Evolutionary conservation across 2,329 filamentous ascomycete genomes (phyloP).

Genomic region (Penicillium olsonii): DNA sequence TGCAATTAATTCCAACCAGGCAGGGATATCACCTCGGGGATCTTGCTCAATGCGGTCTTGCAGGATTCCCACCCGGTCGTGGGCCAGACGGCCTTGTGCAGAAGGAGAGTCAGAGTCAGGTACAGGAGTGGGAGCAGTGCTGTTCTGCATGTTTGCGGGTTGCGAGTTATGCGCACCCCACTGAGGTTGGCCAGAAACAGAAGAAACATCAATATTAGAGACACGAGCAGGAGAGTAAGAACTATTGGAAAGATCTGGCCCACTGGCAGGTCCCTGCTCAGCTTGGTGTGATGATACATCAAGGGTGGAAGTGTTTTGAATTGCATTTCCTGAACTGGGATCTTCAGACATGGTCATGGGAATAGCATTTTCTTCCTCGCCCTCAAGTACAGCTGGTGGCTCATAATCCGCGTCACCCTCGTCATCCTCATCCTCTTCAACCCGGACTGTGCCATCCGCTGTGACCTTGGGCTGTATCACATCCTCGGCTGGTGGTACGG

Average conservation of each 20-base stretch:
- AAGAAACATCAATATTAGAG: conserved; percentile 44
- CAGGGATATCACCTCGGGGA: conserved; percentile 86
- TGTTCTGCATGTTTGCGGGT: conserved; percentile 36
- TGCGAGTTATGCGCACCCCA: conserved; percentile 38
- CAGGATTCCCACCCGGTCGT: conserved; percentile 75
- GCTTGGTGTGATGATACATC: conserved; percentile 64
- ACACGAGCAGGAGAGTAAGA: conserved; percentile 52
- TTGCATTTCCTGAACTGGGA: conserved; percentile 58
- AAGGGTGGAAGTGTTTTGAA: conserved; percentile 54
- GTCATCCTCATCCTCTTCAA: conserved; percentile 63
- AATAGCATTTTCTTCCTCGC: conserved; percentile 52
- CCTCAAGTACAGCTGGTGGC: conserved; percentile 53
- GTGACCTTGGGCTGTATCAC: conserved; percentile 47
- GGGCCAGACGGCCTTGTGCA: conserved; percentile 59
- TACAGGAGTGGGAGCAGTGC: conserved; percentile 39
- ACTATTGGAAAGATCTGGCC: conserved; percentile 53
- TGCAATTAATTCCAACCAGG: conserved; percentile 84
- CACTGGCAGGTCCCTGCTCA: conserved; percentile 51
- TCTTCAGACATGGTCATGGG: conserved; percentile 54
- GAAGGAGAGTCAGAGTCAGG: conserved; percentile 51
- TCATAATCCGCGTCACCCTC: conserved; percentile 54
- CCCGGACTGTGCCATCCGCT: conserved; percentile 63
- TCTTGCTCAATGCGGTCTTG: conserved; percentile 93
- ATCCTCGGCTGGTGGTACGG: conserved; percentile 33
- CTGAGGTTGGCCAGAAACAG: conserved; percentile 38